Base-by-base conservation (phyloP, 306 rosid species). In the Vigna hirtella region DNA sequence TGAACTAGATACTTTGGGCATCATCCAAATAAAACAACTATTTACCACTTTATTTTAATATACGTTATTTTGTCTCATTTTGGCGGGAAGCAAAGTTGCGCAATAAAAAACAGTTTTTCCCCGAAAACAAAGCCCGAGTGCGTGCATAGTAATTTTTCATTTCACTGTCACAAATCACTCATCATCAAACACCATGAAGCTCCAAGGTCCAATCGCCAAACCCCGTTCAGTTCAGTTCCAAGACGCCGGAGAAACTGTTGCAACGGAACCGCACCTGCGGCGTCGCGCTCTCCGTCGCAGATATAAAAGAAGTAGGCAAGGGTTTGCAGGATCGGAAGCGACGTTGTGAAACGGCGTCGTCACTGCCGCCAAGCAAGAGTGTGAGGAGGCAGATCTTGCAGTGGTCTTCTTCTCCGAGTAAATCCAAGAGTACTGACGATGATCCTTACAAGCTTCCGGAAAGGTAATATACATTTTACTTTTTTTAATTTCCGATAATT, bases 1-100 rank as follows among this genome's bases (percentile, higher is more conserved):
- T 20, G 22, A 20, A 20, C 22, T 20, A 20, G 22, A 20, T 20
- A 20, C 22, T 20, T 20, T 20, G 22, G 22, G 22, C 22, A 20
- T 20, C 22, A 20, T 20, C 22, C 22, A 20, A 20, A 20, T 20
- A 20, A 20, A 20, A 20, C 22, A 20, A 20, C 22, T 20, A 0
- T 20, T 20, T 20, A 20, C 22, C 22, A 20, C 22, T 20, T 20
- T 20, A 20, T 20, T 20, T 20, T 20, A 20, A 20, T 20, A 20
- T 20, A 1, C 22, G 22, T 20, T 20, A 20, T 20, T 20, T 20
- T 1, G 93, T 75, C 3, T 57, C 77, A n/a, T 20, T 84, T 85
- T 86, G 88, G 93, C 92, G 93, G 91, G 93, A 88, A 82, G 4
- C 82, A 65, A 89, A 86, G 90, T 69, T 11, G 73, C 2, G 3